Conservation (phyloP, 441 rosid genomes). For the Flueggea neowawraea region DNA sequence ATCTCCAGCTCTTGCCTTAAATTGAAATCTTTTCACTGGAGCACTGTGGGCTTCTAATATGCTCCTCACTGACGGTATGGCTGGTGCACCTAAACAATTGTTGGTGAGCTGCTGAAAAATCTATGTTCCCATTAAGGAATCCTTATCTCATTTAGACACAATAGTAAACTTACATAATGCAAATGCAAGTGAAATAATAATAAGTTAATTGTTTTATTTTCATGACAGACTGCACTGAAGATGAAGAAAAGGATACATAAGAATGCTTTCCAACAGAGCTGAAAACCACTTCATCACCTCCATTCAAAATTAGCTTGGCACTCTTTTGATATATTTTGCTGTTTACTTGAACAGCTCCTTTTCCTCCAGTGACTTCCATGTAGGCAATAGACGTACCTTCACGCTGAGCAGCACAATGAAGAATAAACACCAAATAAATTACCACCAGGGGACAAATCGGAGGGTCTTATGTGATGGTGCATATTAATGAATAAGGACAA, state of each 20-base stretch:
- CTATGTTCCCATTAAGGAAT: conserved; percentile 58
- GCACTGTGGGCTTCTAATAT: conserved; percentile 76
- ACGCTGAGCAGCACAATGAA: conserved; percentile 26
- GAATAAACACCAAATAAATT: not conserved
- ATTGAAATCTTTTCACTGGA: conserved; percentile 66
- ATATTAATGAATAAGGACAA: not conserved
- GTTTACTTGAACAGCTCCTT: conserved; percentile 88
- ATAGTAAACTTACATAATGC: conserved; percentile 9
- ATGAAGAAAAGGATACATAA: conserved; percentile 83
- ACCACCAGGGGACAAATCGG: not conserved
- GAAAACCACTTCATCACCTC: conserved; percentile 96
- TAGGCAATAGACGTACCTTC: conserved; percentile 64
- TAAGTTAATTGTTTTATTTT: too few species aligned
- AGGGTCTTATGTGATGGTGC: not conserved
- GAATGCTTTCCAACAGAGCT: conserved; percentile 71
- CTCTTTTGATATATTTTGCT: conserved; percentile 58
- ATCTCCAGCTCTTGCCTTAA: conserved; percentile 83
- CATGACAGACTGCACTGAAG: not conserved
- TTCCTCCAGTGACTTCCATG: conserved; percentile 76
- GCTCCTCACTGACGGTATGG: conserved; percentile 45
- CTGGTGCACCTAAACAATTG: conserved; percentile 64
- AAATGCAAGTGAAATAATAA: conserved; percentile 5
- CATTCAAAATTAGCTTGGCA: conserved; percentile 44
- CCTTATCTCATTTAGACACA: conserved; percentile 2
- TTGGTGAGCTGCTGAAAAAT: conserved; percentile 80